Percentiles rank a stretch among this genome's conserved stretches.
phyloP scores from a whole-genome alignment of 2,329 filamentous ascomycete species.

The Geosmithia putterillii region DNA sequence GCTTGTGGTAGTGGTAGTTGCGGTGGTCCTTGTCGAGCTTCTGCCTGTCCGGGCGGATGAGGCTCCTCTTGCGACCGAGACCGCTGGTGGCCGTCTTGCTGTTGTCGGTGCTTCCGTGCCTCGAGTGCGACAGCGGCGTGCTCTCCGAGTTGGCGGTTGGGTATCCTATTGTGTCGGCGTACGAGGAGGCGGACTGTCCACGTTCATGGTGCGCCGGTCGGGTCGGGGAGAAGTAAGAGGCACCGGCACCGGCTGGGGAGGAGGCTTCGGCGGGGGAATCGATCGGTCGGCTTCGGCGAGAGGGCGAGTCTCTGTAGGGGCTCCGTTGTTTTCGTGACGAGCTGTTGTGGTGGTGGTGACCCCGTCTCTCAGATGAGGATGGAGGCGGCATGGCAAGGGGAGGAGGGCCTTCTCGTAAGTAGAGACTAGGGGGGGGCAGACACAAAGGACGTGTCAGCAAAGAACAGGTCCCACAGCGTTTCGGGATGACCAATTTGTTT shows the following conservation, averaged over 20 bases:
- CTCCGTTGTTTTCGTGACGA: conserved; percentile 24
- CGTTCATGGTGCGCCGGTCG: conserved; percentile 33
- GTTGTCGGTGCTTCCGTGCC: conserved; percentile 12
- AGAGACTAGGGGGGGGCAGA: background rate
- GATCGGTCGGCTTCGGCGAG: conserved; percentile 52
- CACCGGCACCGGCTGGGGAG: conserved; percentile 12
- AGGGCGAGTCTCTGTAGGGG: conserved; percentile 55
- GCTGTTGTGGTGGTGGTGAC: conserved; percentile 22
- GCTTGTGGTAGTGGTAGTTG: conserved; percentile 91
- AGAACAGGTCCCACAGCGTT: background rate
- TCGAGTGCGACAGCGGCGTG: conserved; percentile 35
- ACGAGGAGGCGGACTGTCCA: conserved; percentile 45
- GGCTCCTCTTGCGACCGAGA: conserved; percentile 60
- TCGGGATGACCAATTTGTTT: background rate
- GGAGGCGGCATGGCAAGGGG: background rate
- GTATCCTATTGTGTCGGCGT: conserved; percentile 42
- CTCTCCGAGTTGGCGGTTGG: conserved; percentile 44
- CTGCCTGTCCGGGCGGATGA: conserved; percentile 80
- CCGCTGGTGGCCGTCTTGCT: conserved; percentile 23
- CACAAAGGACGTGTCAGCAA: background rate
- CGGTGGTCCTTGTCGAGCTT: conserved; percentile 78
- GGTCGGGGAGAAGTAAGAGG: conserved; percentile 31
- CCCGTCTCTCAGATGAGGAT: background rate
- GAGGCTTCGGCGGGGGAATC: conserved; percentile 63
- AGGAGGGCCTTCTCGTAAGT: too few relatives aligned